Conservation (phyloP, 495 filamentous ascomycete species). For the Penicillium herquei region DNA sequence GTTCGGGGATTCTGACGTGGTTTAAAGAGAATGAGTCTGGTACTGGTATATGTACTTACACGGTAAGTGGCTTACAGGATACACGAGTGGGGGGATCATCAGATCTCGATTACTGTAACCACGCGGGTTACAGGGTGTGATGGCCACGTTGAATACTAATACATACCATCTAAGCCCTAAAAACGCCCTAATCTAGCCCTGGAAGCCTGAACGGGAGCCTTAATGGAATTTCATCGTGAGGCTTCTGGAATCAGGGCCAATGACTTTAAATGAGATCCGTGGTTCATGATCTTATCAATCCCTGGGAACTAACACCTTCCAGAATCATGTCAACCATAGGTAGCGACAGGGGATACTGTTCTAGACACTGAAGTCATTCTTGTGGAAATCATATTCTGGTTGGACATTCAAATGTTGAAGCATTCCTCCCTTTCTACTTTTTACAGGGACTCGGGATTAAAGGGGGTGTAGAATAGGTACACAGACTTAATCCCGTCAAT, state of each 20-base stretch:
- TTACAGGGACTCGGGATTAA: too few relatives aligned
- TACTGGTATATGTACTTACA: constrained; percentile 13
- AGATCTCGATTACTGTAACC: constrained; percentile 3
- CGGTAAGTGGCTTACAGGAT: constrained; percentile 8
- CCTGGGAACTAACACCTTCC: constrained; percentile 14
- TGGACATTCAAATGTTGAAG: too few relatives aligned
- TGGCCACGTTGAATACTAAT: constrained; percentile 3
- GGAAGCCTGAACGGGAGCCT: too few relatives aligned
- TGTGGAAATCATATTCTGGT: too few relatives aligned
- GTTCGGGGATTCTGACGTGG: constrained; percentile 17
- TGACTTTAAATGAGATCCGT: not conserved
- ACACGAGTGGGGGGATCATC: not conserved
- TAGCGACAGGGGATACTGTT: not conserved
- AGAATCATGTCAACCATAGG: constrained; percentile 9
- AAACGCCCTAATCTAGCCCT: not conserved
- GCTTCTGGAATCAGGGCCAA: not conserved
- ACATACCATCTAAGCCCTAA: not conserved
- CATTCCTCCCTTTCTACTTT: too few relatives aligned
- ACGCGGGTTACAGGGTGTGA: not conserved
- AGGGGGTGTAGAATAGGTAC: too few relatives aligned
- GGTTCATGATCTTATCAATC: constrained; percentile 5
- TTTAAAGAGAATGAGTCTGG: constrained; percentile 8
- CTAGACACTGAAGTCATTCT: not conserved
- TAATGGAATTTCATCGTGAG: not conserved
- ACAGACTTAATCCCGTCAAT: too few relatives aligned